A percentile compares a stretch with the other conserved stretches of the same genome.
Evolutionary conservation across 306 rosid species (phyloP).

Genomic region (Leucaena leucocephala): DNA sequence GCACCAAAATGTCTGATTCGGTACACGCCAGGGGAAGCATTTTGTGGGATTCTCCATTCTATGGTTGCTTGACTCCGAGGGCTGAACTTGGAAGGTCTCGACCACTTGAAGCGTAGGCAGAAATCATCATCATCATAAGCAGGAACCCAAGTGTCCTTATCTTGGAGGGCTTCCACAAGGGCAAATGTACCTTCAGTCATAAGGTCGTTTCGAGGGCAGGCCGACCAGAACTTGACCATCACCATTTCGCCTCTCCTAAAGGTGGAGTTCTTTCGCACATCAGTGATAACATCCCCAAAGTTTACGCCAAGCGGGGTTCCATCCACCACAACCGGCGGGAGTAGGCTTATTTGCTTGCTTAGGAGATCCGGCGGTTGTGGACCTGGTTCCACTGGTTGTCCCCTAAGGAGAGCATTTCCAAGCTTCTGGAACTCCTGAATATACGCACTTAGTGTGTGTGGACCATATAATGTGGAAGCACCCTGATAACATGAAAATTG

Average conservation of each 20-base stretch:
- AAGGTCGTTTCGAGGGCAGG: constrained; percentile 90
- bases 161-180: constrained; percentile 73
- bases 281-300: constrained; percentile 72
- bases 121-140: constrained; percentile 90
- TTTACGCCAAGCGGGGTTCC: constrained; percentile 60
- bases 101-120: constrained; percentile 87
- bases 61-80: constrained; percentile 68
- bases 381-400: constrained; percentile 55
- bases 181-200: constrained; percentile 94
- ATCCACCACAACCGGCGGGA: constrained; percentile 80
- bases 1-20: constrained; percentile 87
- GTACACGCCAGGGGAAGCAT: constrained; percentile 69
- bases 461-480: constrained; percentile 89
- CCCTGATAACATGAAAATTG: constrained; percentile 55
- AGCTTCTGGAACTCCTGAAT: constrained; percentile 93
- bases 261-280: constrained; percentile 69
- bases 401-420: constrained; percentile 55
- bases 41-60: constrained; percentile 82
- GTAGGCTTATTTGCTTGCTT: constrained; percentile 70
- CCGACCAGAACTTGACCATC: constrained; percentile 75
- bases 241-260: constrained; percentile 68
- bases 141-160: constrained; percentile 69
- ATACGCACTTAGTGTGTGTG: constrained; percentile 82
- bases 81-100: constrained; percentile 71
- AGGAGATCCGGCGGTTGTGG: constrained; percentile 89